A percentile compares a stretch with the other conserved stretches of the same genome.
Evolutionary conservation across 192 early-diverging fungal species (phyloP).

Genomic region (Mortierella antarctica): DNA sequence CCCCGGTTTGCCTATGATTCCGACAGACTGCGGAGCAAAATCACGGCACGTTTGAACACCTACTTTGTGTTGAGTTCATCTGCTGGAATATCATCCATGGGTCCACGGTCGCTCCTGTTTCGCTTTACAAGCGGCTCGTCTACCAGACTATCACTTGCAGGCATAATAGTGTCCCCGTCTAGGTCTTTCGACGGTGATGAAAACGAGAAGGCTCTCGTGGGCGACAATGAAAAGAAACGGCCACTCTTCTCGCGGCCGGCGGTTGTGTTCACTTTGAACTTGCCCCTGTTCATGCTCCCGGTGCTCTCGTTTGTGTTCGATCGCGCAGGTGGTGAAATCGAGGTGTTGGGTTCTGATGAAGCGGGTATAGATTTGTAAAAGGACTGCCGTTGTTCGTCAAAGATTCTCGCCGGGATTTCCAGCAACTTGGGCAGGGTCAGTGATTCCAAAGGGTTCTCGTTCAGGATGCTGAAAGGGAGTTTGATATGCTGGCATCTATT

Average conservation of each 20-base stretch:
- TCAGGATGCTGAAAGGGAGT: constrained; percentile 46
- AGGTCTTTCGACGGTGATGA: constrained; percentile 25
- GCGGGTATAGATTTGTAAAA: constrained; percentile 54
- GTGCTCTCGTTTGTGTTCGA: neutral
- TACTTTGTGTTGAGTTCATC: constrained; percentile 45
- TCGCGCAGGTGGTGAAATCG: constrained; percentile 1
- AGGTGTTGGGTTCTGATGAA: neutral
- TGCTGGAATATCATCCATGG: constrained; percentile 38
- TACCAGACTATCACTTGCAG: neutral
- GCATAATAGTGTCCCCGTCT: constrained; percentile 43
- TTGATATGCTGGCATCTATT: constrained; percentile 39
- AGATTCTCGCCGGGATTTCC: constrained; percentile 50
- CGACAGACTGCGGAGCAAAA: neutral
- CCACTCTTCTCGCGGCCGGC: constrained; percentile 2
- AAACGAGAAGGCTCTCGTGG: constrained; percentile 21
- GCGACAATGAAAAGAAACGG: constrained; percentile 16
- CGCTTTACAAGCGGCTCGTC: constrained; percentile 6
- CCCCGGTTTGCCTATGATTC: neutral
- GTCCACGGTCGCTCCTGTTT: constrained; percentile 18
- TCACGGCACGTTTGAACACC: neutral
- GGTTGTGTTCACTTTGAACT: too few species aligned
- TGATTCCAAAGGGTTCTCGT: constrained; percentile 42
- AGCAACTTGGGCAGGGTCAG: constrained; percentile 48
- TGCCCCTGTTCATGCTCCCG: neutral
- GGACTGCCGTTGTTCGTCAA: constrained; percentile 58